Conservation (phyloP, 768 basidiomycete genomes). For the Naematelia aurantialba region DNA sequence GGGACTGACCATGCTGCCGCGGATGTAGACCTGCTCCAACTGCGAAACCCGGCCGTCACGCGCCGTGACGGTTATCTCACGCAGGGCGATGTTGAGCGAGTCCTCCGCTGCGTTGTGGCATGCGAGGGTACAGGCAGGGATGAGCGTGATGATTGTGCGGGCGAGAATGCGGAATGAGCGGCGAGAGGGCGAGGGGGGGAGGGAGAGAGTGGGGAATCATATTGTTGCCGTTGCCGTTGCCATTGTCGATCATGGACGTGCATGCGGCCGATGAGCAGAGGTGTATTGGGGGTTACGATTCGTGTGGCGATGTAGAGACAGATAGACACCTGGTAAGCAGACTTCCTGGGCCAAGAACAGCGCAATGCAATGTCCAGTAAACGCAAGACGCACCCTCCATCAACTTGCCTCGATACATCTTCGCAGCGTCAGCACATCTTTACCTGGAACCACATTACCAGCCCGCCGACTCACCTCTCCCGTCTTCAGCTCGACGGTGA, state of each 20-base stretch:
- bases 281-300: too few relatives aligned
- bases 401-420: constrained; percentile 88
- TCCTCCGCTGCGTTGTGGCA: constrained; percentile 72
- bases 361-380: too few relatives aligned
- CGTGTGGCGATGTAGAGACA: too few relatives aligned
- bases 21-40: constrained; percentile 96
- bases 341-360: too few relatives aligned
- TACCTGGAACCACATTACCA: background rate
- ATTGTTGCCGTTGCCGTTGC: background rate
- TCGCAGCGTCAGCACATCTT: constrained; percentile 13
- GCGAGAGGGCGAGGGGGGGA: background rate
- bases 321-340: too few relatives aligned
- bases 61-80: constrained; percentile 94
- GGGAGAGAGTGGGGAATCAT: background rate
- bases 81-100: constrained; percentile 92
- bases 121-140: background rate
- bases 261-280: too few relatives aligned
- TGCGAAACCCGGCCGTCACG: constrained; percentile 98
- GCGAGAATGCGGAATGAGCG: background rate
- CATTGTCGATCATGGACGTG: too few relatives aligned
- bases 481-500: constrained; percentile 97
- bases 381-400: constrained; percentile 70
- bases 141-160: background rate
- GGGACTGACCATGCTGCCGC: constrained; percentile 79
- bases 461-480: constrained; percentile 62